Base-by-base conservation (phyloP, 192 early-diverging fungal genomes). In the Allomyces javanicus region DNA sequence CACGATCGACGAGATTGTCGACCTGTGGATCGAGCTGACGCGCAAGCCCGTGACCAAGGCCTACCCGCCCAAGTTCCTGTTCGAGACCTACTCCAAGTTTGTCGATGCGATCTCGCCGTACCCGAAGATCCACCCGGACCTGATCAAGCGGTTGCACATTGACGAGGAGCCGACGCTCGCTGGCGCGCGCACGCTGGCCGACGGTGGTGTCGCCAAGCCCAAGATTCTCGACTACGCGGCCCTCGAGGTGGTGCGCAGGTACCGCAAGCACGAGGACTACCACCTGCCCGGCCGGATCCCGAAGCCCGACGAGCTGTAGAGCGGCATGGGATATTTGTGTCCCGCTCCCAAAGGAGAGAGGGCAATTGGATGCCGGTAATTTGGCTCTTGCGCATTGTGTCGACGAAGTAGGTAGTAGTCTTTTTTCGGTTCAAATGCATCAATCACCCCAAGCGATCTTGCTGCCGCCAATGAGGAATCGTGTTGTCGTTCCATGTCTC, bases 41-140 rank as follows among this genome's bases (percentile, higher is more conserved):
- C 81, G 78, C 68, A 86, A 87, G 70, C 65, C 72, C 23, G 67
- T 91, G 44, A 82, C 83, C 50, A 90, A 88, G 78, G 76, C 11
- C 10, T n/a, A 65, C 63, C n/a, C 27, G 67, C 25, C 24, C 12
- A 67, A n/a, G 69, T 61, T 25, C 21, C 33, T 43, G 27, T 72
- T 26, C 33, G 11, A 14, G 27, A 45, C 25, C n/a, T 25, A 25
- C 23, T 62, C 33, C 17, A 24, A 40, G 23, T 25, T 65, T n/a
- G 24, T 66, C 24, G 26, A 58, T 50, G 24, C 44, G 22, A 23
- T 24, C 63, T 77, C 67, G 72, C 85, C 86, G 61, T 87, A 81
- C 81, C 87, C 87, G 63, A 79, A 88, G 64, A 81, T 91, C 68
- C 79, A 83, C 69, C 84, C 90, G 58, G 90, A 97, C 74, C 87